These are phyloP conservation scores for Hymenoscyphus albidus DNA, from an alignment of 2,329 filamentous ascomycete species.

Conservation along the genomic window DNA sequence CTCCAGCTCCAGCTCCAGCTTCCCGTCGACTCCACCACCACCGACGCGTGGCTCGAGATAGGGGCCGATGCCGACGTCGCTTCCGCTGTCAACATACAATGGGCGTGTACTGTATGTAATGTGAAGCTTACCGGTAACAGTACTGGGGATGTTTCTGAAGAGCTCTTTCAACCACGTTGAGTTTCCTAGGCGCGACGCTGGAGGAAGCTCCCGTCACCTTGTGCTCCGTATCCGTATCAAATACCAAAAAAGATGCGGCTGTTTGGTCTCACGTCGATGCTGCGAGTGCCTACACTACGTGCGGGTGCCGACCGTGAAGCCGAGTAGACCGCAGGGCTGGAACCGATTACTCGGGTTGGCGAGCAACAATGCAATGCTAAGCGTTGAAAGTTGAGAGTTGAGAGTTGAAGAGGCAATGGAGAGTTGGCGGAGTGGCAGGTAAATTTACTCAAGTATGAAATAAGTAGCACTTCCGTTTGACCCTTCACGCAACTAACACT, in stretches of 20 bases:
- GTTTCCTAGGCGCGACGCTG: not conserved
- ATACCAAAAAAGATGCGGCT: not conserved
- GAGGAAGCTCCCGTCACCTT: conserved; percentile 15
- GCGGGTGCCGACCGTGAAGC: not conserved
- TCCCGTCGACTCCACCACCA: not conserved
- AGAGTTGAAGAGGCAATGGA: not conserved
- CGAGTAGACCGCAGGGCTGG: not conserved
- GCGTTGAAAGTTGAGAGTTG: too few relatives aligned
- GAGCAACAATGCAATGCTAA: not conserved
- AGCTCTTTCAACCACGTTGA: not conserved
- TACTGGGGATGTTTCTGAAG: not conserved
- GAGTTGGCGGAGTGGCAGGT: too few relatives aligned
- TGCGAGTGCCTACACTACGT: not conserved
- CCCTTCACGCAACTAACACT: not conserved
- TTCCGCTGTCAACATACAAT: too few relatives aligned
- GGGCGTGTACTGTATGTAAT: not conserved
- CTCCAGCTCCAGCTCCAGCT: too few relatives aligned
- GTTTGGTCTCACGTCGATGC: not conserved
- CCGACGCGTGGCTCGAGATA: not conserved
- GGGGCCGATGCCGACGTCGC: not conserved
- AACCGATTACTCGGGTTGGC: not conserved
- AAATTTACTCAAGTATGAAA: too few relatives aligned
- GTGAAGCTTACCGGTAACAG: not conserved
- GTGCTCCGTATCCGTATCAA: conserved; percentile 3
- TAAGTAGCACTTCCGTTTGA: not conserved